These are phyloP conservation scores for Vitis labrusca DNA, from an alignment of 164 flowering plant genomes.

Conservation along the genomic window DNA sequence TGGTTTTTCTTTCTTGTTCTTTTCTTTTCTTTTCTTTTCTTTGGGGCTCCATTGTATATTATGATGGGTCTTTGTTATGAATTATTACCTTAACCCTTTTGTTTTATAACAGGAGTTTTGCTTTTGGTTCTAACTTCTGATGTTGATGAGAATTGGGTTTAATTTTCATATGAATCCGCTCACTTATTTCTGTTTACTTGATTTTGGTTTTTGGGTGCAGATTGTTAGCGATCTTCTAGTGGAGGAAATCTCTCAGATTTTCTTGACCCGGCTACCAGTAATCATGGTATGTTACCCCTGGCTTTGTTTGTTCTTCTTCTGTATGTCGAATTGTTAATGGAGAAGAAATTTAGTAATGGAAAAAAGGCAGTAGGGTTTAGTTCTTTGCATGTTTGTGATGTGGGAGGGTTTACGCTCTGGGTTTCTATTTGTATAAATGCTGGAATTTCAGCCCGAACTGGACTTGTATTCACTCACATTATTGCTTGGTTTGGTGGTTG, in stretches of 20 bases:
- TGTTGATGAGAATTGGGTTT: slow-evolving; percentile 1
- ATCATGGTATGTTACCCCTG: slow-evolving; percentile 14
- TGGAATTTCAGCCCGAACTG: not conserved
- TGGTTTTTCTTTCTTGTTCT: no score
- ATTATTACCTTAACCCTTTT: not conserved
- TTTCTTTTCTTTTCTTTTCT: no score
- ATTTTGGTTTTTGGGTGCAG: not conserved
- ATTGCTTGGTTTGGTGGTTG: slow-evolving; percentile 11
- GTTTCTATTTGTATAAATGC: not conserved
- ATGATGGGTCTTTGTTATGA: no score
- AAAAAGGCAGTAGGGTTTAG: not conserved
- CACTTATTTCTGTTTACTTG: slow-evolving; percentile 1
- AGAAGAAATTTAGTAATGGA: not conserved
- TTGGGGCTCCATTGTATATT: no score
- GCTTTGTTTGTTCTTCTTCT: not conserved
- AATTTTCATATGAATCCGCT: not conserved
- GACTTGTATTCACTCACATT: not conserved
- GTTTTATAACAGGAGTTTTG: not conserved
- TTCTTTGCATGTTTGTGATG: not conserved
- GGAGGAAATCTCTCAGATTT: slow-evolving; percentile 3
- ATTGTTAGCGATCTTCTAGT: not conserved
- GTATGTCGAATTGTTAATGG: not conserved
- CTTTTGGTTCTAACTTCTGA: not conserved
- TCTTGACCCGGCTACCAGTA: not conserved
- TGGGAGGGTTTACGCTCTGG: not conserved